Base-by-base conservation (phyloP, 2,329 filamentous ascomycete genomes). In the Chaetomiaceae sp. region DNA sequence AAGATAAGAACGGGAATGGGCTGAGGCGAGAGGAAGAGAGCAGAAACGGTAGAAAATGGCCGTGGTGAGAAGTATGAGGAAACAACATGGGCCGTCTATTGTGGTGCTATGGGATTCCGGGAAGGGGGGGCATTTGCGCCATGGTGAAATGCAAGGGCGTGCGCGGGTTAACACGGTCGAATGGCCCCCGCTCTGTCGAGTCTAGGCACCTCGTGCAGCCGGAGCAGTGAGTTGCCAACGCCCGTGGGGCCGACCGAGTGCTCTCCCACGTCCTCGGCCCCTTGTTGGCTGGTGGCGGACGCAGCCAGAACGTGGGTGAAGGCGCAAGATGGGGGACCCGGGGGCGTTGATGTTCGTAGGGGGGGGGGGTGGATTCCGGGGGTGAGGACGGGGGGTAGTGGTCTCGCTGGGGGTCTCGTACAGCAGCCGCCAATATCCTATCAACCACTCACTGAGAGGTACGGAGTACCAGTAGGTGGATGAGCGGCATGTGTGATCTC, bases 151-250 rank as follows among this genome's bases (percentile, higher is more conserved):
- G 29, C 29, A 33, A 33, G 44, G 47, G 34, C 44, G 55, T 48
- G 52, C 50, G 55, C 53, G 58, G 58, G 54, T 60, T n/a, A n/a
- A 57, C 57, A 59, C 56, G 6, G 7, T 14, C n/a, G 4, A 14
- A n/a, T n/a, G 29, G 32, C 56, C 50, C 58, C 61, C 59, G 60
- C 59, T 58, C 59, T 57, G 61, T 57, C 58, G 58, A 59, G 58
- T 49, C 51, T 51, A 48, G 53, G 48, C 56, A 51, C 42, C 44
- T 55, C 51, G 50, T 14, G 29, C 11, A 54, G 50, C 51, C 48
- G 49, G 50, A n/a, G n/a, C n/a, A 51, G 54, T 39, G 48, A 53
- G 39, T 56, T 47, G 26, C 33, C 38, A 50, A 32, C 40, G 41
- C 35, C 37, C 24, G 22, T 19, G 24, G 30, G 15, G 22, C 20